Evolutionary conservation across 768 basidiomycete species (phyloP).

Genomic region (Trametes cinnabarina): DNA sequence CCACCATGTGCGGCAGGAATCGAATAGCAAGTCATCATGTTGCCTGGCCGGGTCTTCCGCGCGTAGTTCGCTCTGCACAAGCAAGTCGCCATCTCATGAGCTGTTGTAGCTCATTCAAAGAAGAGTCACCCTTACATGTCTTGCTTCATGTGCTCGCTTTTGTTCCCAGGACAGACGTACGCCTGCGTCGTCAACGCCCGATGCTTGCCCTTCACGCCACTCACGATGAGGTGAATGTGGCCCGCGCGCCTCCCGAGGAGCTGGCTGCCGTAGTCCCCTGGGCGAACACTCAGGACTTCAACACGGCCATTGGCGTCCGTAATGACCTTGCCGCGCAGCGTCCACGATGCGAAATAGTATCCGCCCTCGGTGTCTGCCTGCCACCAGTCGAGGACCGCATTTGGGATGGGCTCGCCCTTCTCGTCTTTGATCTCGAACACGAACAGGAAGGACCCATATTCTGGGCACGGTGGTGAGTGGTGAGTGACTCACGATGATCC

Average conservation of each 20-base stretch:
- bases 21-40: slow-evolving; percentile 22
- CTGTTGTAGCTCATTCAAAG: too few species aligned
- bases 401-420: slow-evolving; percentile 23
- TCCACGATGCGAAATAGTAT: slow-evolving; percentile 23
- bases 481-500: not conserved
- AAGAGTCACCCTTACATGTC: slow-evolving; percentile 30
- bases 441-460: slow-evolving; percentile 20
- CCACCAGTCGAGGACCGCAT: slow-evolving; percentile 27
- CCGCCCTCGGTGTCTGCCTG: slow-evolving; percentile 23
- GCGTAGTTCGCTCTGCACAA: slow-evolving; percentile 16
- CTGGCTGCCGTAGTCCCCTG: slow-evolving; percentile 22
- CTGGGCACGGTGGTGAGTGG: slow-evolving; percentile 6
- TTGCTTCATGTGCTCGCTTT: slow-evolving; percentile 8
- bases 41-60: slow-evolving; percentile 11
- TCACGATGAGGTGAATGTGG: slow-evolving; percentile 24
- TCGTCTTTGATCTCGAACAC: slow-evolving; percentile 19
- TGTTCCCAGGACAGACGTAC: slow-evolving; percentile 25
- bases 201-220: slow-evolving; percentile 9
- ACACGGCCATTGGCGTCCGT: slow-evolving; percentile 22
- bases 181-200: slow-evolving; percentile 25
- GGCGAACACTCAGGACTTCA: slow-evolving; percentile 25
- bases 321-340: slow-evolving; percentile 24
- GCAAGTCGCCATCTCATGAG: not conserved
- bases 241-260: slow-evolving; percentile 11
- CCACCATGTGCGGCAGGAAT: slow-evolving; percentile 9